phyloP scores from a whole-genome alignment of 2,329 filamentous ascomycete species.

The Neurospora crassa region DNA sequence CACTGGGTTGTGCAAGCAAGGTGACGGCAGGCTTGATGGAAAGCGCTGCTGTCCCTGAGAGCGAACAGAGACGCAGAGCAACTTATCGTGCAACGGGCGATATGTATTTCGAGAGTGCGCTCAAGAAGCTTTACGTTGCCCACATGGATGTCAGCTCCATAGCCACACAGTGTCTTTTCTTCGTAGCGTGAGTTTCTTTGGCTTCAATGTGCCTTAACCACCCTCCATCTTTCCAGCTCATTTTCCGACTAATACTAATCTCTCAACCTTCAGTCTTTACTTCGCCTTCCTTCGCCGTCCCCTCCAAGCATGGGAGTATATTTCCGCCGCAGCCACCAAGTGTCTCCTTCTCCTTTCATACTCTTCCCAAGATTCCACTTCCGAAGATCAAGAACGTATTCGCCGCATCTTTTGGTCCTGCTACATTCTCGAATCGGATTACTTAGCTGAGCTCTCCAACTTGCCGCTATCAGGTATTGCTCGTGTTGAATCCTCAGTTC shows the following conservation, averaged over 20 bases:
- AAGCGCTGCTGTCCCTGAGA: constrained; percentile 8
- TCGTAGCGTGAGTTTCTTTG: constrained; percentile 31
- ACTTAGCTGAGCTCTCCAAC: constrained; percentile 41
- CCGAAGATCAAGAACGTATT: constrained; percentile 36
- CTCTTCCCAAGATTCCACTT: constrained; percentile 22
- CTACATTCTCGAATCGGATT: constrained; percentile 44
- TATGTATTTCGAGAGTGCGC: constrained; percentile 35
- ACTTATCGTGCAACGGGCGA: constrained; percentile 28
- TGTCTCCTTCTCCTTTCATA: constrained; percentile 40
- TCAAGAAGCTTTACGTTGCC: constrained; percentile 35
- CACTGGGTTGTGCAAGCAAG: constrained; percentile 36
- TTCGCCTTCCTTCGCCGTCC: constrained; percentile 40
- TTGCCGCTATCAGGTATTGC: constrained; percentile 41
- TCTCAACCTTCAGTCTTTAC: constrained; percentile 27
- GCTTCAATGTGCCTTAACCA: background rate
- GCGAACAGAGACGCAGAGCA: constrained; percentile 22
- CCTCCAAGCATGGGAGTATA: constrained; percentile 42
- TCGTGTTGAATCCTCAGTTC: constrained; percentile 39
- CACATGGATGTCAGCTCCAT: constrained; percentile 36
- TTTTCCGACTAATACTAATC: background rate
- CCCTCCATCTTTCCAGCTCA: background rate
- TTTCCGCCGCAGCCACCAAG: constrained; percentile 38
- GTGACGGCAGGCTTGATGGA: constrained; percentile 24
- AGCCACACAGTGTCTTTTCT: constrained; percentile 40
- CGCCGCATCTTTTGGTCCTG: constrained; percentile 45